phyloP scores from a whole-genome alignment of 345 rosid genomes.

The Ceriops decandra region DNA sequence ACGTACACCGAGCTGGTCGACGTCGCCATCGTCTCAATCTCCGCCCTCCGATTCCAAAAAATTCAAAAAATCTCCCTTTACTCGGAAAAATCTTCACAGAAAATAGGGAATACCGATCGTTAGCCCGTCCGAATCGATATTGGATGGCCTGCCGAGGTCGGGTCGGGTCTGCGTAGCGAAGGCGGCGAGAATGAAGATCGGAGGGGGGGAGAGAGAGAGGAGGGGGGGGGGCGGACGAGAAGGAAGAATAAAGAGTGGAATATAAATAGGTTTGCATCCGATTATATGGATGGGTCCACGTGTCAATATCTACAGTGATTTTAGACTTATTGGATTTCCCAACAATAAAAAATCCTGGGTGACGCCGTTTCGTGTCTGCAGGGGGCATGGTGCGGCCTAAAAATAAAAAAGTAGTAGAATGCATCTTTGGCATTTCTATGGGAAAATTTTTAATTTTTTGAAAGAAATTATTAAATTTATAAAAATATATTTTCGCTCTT shows the following conservation, averaged over 20 bases:
- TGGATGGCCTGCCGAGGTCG: neutral
- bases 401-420: too few relatives aligned
- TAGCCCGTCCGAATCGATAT: neutral
- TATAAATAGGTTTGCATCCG: slow-evolving; percentile 99
- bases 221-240: slow-evolving; percentile 46
- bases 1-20: slow-evolving; percentile 63
- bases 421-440: too few relatives aligned
- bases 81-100: slow-evolving; percentile 3
- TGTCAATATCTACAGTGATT: slow-evolving; percentile 47
- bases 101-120: neutral
- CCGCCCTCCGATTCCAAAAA: slow-evolving; percentile 4
- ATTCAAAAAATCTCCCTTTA: neutral
- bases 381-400: too few relatives aligned
- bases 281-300: slow-evolving; percentile 51
- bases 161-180: neutral
- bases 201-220: slow-evolving; percentile 16
- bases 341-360: too few relatives aligned
- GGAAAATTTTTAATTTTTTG: too few relatives aligned
- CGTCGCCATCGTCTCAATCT: slow-evolving; percentile 41
- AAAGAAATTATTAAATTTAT: too few relatives aligned
- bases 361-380: too few relatives aligned
- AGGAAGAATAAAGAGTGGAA: slow-evolving; percentile 57
- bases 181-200: too few relatives aligned
- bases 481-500: too few relatives aligned
- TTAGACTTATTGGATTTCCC: neutral